Evolutionary conservation across 805 yeast genomes (phyloP).

Genomic region (Metschnikowia hibisci): DNA sequence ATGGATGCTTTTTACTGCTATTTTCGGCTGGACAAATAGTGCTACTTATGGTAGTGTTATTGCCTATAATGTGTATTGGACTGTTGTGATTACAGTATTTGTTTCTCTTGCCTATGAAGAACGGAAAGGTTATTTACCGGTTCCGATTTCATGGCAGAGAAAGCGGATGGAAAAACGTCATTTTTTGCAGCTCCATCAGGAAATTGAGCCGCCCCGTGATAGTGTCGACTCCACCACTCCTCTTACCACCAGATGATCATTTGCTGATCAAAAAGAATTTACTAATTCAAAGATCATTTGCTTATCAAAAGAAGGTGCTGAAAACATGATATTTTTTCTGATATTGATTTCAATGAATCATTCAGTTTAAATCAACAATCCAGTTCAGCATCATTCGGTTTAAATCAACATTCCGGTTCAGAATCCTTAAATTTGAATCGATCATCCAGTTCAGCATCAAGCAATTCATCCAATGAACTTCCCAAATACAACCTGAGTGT

Average conservation of each 20-base stretch:
- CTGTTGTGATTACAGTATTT: conserved; percentile 43
- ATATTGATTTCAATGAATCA: no score
- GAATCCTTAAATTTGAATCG: no score
- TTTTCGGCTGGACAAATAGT: conserved; percentile 91
- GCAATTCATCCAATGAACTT: conserved; percentile 53
- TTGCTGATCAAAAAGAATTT: not conserved
- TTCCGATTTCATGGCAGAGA: conserved; percentile 17
- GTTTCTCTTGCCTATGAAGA: conserved; percentile 46
- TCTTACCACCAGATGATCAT: conserved; percentile 12
- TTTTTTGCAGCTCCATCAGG: not conserved
- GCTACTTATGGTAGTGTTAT: conserved; percentile 87
- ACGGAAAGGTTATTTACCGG: conserved; percentile 54
- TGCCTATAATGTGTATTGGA: conserved; percentile 73
- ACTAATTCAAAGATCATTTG: no score
- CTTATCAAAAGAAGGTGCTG: no score
- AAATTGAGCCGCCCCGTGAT: conserved; percentile 10
- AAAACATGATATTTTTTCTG: no score
- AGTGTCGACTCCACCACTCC: conserved; percentile 30
- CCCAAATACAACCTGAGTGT: conserved; percentile 72
- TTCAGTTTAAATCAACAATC: not conserved
- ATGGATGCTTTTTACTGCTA: conserved; percentile 87
- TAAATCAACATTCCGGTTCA: no score
- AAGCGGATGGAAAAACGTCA: conserved; percentile 11
- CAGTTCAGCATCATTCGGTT: no score
- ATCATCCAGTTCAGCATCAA: conserved; percentile 15